Evolutionary conservation across 306 rosid genomes (phyloP).

Genomic region (Pachyrhizus erosus): DNA sequence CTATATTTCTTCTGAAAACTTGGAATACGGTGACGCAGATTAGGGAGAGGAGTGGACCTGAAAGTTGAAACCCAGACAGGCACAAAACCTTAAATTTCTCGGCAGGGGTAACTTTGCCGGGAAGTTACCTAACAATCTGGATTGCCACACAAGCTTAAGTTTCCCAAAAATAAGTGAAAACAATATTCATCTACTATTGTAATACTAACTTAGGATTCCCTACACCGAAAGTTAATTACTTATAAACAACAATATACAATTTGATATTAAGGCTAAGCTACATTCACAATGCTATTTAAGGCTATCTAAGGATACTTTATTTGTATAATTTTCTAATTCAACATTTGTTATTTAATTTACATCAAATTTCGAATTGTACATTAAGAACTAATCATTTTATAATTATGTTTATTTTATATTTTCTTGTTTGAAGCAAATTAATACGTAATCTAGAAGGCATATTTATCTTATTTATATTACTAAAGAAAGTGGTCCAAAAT

Average conservation of each 20-base stretch:
- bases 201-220: slow-evolving; percentile 35
- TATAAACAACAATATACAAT: neutral
- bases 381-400: neutral
- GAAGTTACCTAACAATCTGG: slow-evolving; percentile 33
- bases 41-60: slow-evolving; percentile 37
- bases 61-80: slow-evolving; percentile 3
- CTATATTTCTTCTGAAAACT: slow-evolving; percentile 37
- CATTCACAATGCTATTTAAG: neutral
- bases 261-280: no score
- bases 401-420: neutral
- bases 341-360: neutral
- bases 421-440: neutral
- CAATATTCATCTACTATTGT: neutral
- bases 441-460: neutral
- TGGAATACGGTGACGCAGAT: slow-evolving; percentile 45
- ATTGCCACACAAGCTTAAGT: neutral
- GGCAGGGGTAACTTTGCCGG: slow-evolving; percentile 43
- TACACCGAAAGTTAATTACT: slow-evolving; percentile 30
- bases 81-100: slow-evolving; percentile 43
- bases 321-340: neutral
- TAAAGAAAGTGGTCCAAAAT: neutral
- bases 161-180: neutral
- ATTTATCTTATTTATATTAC: neutral
- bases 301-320: neutral
- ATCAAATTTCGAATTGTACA: neutral